These are phyloP conservation scores for Fusarium sp. DNA, from an alignment of 2,329 filamentous ascomycete genomes.

Conservation along the genomic window DNA sequence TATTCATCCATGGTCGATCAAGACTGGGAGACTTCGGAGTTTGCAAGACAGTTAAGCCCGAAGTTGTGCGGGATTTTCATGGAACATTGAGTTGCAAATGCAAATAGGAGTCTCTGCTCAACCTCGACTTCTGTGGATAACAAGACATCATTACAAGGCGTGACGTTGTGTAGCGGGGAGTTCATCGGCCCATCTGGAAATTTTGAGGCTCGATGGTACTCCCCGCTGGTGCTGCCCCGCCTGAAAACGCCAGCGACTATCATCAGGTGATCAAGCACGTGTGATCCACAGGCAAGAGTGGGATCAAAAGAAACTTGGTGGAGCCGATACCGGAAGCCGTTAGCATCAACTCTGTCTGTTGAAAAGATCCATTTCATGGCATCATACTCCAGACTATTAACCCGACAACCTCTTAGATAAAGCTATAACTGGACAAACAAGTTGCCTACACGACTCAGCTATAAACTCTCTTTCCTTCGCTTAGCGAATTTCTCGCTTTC, in stretches of 20 bases:
- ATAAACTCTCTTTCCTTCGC: slow-evolving; percentile 1
- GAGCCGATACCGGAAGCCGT: neutral
- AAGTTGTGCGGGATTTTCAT: neutral
- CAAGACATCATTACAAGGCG: neutral
- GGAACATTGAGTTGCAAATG: neutral
- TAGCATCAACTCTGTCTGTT: slow-evolving; percentile 5
- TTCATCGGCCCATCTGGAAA: slow-evolving; percentile 7
- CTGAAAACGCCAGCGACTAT: neutral
- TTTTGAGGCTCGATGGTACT: neutral
- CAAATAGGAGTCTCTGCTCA: neutral
- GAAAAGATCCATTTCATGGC: neutral
- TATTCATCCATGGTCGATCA: slow-evolving; percentile 2
- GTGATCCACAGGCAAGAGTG: accelerated
- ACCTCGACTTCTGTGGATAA: neutral
- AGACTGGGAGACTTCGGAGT: slow-evolving; percentile 21
- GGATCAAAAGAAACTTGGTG: neutral
- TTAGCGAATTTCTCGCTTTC: neutral
- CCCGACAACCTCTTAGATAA: neutral
- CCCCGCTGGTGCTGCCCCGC: neutral
- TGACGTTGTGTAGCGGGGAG: slow-evolving; percentile 8
- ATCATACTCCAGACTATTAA: slow-evolving; percentile 3
- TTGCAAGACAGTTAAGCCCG: slow-evolving; percentile 32
- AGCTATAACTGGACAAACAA: neutral
- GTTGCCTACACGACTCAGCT: slow-evolving; percentile 14
- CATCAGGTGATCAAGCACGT: neutral